phyloP scores from a whole-genome alignment of 2,329 filamentous ascomycete genomes.

The Chaetomiaceae sp. region DNA sequence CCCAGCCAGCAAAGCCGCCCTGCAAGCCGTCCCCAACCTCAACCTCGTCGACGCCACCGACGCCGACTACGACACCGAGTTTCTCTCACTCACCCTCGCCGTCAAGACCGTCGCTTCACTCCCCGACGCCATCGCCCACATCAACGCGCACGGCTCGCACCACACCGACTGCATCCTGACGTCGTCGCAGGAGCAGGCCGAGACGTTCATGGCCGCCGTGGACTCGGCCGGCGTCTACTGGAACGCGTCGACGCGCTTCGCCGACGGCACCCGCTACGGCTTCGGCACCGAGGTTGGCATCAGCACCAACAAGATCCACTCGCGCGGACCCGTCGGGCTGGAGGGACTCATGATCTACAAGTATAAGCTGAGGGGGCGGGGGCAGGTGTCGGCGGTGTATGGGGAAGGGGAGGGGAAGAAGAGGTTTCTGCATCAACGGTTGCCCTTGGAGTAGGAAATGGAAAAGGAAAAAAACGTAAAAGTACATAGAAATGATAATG shows the following conservation, averaged over 20 bases:
- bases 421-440: conserved; percentile 52
- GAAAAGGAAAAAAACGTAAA: background rate
- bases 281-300: conserved; percentile 98
- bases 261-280: conserved; percentile 93
- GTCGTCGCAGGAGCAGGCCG: conserved; percentile 57
- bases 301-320: conserved; percentile 97
- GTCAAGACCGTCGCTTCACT: conserved; percentile 69
- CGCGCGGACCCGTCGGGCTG: conserved; percentile 83
- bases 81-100: conserved; percentile 76
- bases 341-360: conserved; percentile 97
- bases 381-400: conserved; percentile 76
- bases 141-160: conserved; percentile 86
- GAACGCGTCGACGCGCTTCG: conserved; percentile 92
- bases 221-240: conserved; percentile 93
- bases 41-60: conserved; percentile 58
- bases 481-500: background rate
- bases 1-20: conserved; percentile 54
- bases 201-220: conserved; percentile 75
- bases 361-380: conserved; percentile 79
- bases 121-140: conserved; percentile 72
- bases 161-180: conserved; percentile 94
- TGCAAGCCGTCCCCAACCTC: conserved; percentile 42
- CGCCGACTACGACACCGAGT: conserved; percentile 80
- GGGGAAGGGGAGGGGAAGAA: conserved; percentile 56
- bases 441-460: conserved; percentile 33